Base-by-base conservation (phyloP, 1,284 basidiomycete genomes). In the Ustilago hordei region DNA sequence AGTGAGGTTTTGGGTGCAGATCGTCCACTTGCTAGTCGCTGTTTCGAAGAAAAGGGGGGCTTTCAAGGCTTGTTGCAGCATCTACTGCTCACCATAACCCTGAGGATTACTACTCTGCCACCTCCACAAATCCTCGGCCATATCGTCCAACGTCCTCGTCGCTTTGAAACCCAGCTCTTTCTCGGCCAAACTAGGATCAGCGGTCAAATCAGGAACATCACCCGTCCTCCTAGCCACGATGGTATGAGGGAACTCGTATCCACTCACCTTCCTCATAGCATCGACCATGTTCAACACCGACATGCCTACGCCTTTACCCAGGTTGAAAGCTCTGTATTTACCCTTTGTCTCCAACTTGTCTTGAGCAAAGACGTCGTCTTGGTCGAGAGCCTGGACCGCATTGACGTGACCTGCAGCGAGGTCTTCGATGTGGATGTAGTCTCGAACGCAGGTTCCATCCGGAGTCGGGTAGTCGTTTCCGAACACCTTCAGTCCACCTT, bases 391-490 rank as follows among this genome's bases (percentile, higher is more conserved):
- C 65, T 96, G 93, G 50, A 99, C 90, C 0, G 97, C 94, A 68
- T 95, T 91, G 65, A 98, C 89, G 87, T 99, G 97, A 9, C 97
- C 97, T 31, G 91, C 89, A 19, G 97, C 95, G 41, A 99, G 91
- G 86, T 99, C 97, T 86, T 98, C 91, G 70, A 99, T 91, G 87
- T 99, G 97, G 35, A 99, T 90, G 88, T 99, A 99, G 88, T 99
- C 97, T 64, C 97, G 93, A 19, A 86, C 81, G 64, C 85, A 86
- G 36, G 79, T 98, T 17, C 96, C 96, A 86, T 99, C 96, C 43
- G 91, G 91, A 2, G 96, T 99, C 34, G 95, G 95, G 87, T 98
- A 99, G 87, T 99, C 95, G 86, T 97, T 94, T 56, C 97, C 97
- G 85, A 98, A 99, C 13, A 99, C 93, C 86, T 95, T 93, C 65